Percentiles rank a stretch among this genome's conserved stretches.
These are phyloP conservation scores for Penicillium flavigenum DNA, from an alignment of 495 filamentous ascomycete species.

Conservation along the genomic window DNA sequence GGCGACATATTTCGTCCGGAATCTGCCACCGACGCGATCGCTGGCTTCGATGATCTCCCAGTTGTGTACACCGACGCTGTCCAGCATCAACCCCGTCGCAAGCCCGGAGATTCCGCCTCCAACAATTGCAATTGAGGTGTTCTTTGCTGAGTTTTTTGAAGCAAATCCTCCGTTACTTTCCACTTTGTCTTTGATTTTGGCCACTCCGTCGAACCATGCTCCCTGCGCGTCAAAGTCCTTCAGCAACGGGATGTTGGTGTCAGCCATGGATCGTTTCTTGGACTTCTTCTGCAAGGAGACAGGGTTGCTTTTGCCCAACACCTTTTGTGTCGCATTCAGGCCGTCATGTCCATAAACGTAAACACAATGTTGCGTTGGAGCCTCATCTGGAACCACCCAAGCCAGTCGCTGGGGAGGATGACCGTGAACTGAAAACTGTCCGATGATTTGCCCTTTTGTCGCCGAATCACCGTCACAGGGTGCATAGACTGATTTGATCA, in stretches of 20 bases:
- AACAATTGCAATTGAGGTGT: conserved; percentile 52
- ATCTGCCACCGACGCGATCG: conserved; percentile 52
- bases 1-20: conserved; percentile 58
- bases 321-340: neutral
- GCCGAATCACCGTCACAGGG: neutral
- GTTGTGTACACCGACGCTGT: conserved; percentile 51
- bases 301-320: conserved; percentile 16
- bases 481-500: conserved; percentile 8
- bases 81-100: conserved; percentile 49
- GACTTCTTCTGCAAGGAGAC: conserved; percentile 7
- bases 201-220: conserved; percentile 32
- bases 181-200: conserved; percentile 19
- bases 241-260: conserved; percentile 18
- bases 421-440: neutral
- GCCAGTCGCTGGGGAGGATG: conserved; percentile 14
- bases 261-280: conserved; percentile 12
- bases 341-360: neutral
- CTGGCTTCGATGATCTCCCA: conserved; percentile 51
- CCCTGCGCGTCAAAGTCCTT: conserved; percentile 29
- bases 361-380: conserved; percentile 10
- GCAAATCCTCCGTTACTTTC: conserved; percentile 6
- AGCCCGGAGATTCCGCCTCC: conserved; percentile 64
- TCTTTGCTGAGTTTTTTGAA: conserved; percentile 14
- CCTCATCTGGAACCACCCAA: conserved; percentile 16
- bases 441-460: conserved; percentile 4